Conservation (phyloP, 1,284 basidiomycete species). For the Anthracocystis walkeri region DNA sequence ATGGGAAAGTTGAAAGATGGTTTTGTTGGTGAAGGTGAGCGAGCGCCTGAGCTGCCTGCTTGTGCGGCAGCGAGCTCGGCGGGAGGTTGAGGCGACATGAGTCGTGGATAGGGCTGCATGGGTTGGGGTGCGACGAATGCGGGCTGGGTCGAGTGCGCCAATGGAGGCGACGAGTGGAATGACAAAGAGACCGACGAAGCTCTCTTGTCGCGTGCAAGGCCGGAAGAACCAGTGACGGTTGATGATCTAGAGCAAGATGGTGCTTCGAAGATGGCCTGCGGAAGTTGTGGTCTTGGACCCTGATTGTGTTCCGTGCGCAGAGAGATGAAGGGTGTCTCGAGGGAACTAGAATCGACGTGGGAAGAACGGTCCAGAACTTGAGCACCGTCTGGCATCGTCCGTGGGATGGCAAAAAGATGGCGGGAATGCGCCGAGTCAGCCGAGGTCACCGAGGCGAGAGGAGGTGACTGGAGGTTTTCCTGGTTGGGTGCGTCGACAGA, state of each 20-base stretch:
- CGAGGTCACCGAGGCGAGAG: slow-evolving; percentile 8
- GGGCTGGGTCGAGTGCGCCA: slow-evolving; percentile 18
- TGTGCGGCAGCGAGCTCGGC: slow-evolving; percentile 12
- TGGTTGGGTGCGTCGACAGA: slow-evolving; percentile 3
- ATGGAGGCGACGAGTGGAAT: slow-evolving; percentile 30
- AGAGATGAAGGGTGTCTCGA: slow-evolving; percentile 6
- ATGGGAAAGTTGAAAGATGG: slow-evolving; percentile 54
- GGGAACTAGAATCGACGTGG: slow-evolving; percentile 8
- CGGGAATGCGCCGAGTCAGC: slow-evolving; percentile 4
- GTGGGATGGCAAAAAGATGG: slow-evolving; percentile 1
- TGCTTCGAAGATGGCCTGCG: slow-evolving; percentile 16
- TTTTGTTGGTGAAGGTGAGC: slow-evolving; percentile 60
- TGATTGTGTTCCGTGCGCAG: slow-evolving; percentile 24
- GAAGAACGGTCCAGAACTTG: slow-evolving; percentile 13
- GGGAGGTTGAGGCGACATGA: slow-evolving; percentile 53
- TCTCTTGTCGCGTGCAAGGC: slow-evolving; percentile 4
- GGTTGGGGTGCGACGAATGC: slow-evolving; percentile 48
- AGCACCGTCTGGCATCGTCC: slow-evolving; percentile 44
- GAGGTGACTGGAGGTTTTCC: background rate
- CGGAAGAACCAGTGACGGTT: slow-evolving; percentile 10
- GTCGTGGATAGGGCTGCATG: slow-evolving; percentile 55
- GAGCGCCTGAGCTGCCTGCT: slow-evolving; percentile 20
- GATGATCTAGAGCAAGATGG: slow-evolving; percentile 21
- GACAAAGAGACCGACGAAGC: slow-evolving; percentile 17
- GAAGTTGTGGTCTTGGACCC: slow-evolving; percentile 15